phyloP scores from a whole-genome alignment of 768 basidiomycete species.

The Agrocybe pediades region DNA sequence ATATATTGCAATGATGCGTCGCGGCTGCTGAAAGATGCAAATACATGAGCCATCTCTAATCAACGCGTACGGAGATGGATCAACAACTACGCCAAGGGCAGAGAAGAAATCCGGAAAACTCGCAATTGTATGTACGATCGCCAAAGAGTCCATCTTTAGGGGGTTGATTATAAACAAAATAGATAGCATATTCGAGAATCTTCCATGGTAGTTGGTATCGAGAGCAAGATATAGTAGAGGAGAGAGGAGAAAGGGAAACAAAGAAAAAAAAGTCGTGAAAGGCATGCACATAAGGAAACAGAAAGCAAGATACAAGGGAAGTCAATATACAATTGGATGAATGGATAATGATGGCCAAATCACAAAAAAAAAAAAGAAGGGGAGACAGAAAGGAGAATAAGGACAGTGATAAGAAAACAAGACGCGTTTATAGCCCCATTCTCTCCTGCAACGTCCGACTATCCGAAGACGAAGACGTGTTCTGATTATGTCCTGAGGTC shows the following conservation, averaged over 20 bases:
- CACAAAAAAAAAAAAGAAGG: neutral
- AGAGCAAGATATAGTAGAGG: neutral
- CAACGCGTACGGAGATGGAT: too few relatives aligned
- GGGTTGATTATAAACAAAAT: neutral
- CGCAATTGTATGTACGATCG: too few relatives aligned
- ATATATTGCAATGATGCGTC: too few relatives aligned
- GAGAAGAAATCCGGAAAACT: too few relatives aligned
- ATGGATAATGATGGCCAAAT: neutral
- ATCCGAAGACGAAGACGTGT: conserved; percentile 43
- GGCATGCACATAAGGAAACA: neutral
- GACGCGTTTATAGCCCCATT: conserved; percentile 63
- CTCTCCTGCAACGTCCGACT: conserved; percentile 82
- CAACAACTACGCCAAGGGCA: too few relatives aligned
- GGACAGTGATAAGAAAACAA: conserved; percentile 8
- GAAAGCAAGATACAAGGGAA: neutral
- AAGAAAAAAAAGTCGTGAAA: neutral
- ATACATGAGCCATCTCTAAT: too few relatives aligned
- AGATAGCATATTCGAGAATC: neutral
- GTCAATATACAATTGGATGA: neutral
- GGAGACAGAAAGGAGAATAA: neutral
- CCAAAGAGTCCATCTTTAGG: too few relatives aligned
- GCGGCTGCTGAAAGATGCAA: too few relatives aligned
- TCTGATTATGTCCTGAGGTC: conserved; percentile 31
- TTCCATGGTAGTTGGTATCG: neutral
- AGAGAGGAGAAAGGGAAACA: neutral